Evolutionary conservation across 2,329 filamentous ascomycete species (phyloP), one percentile per base, ranked within the genome.

Genomic region (Zymoseptoria ardabiliae): DNA sequence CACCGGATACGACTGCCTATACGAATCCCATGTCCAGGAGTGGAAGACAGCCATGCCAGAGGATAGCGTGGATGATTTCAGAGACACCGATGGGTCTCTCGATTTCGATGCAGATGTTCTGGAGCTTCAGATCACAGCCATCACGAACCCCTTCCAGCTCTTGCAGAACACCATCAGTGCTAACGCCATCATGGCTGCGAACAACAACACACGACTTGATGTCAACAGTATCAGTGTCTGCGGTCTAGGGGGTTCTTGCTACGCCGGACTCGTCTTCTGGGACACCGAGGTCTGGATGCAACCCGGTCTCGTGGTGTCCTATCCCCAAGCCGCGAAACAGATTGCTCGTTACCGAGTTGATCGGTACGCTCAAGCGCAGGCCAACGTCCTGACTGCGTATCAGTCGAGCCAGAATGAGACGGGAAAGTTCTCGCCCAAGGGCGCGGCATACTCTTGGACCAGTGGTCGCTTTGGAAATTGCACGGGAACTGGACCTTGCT

Each of bases 281-380:
- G 84, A 86, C 72, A 81, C 82, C 13, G 84, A 86, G 69, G 77
- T 86, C 3, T 88, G 85, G 84, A 87, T 87, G 82, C 82, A 85
- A 30, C 86, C 86, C 4, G 85, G 85, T 8, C 72, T 89, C 9
- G 82, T 86, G 13, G 78, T 85, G 1, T 79, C 85, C 0, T 84
- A 85, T 67, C 87, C 87, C 1, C 76, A 83, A 60, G 81, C 83
- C 56, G 81, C 82, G 4, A 81, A 83, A 67, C 81, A 85, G 23
- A 84, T 89, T 61, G 81, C 82, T 58, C 84, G 87, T 60, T 89
- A 87, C 67, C 80, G 87, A 2, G 75, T 82, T 6, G 79, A 82
- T 52, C 77, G 81, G 57, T 83, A 83, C 63, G 72, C 73, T 0
- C 84, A 88, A 70, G 86, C 87, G 3, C 72, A 81, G 50, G 75